Base-by-base conservation (phyloP, 768 basidiomycete species). In the Boletus tomentosulus region DNA sequence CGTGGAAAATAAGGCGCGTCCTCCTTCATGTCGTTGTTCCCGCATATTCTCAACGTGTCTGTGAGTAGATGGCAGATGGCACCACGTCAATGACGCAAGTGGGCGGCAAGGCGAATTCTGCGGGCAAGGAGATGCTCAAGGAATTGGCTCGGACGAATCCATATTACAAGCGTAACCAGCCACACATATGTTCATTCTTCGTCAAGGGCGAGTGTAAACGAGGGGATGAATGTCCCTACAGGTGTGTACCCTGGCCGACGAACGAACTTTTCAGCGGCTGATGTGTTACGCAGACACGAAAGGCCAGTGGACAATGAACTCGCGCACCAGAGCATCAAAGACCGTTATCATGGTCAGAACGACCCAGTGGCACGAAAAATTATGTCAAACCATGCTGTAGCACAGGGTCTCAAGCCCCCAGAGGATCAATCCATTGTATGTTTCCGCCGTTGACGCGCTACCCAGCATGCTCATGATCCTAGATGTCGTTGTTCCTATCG, bases 111-210 rank as follows among this genome's bases (percentile, higher is more conserved):
- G 79, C 90, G 8, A 80, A 79, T 25, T 83, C 87, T 22, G 91
- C 90, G 4, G 94, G 92, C 25, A 93, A 95, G 70, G 97, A 99
- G 64, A 95, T 98, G 91, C 74, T 99, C 51, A 98, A 98, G 73
- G 84, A 89, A 58, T 74, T 99, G 11, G 97, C 97, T 24, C 82
- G 96, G 60, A 91, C 90, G 30, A 96, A 98, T 63, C 97, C 97
- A 0, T 93, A 93, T 69, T 98, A 98, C 76, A 97, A 98, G 72
- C 86, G 96, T 53, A 99, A 98, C 72, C 76, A 89, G 51, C 92
- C 97, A 44, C 89, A 98, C 59, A 66, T 97, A 13, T 99, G 97
- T 70, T 92, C 90, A 2, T 98, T 98, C 80, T 98, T 86, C 66
- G 86, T 80, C 47, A 99, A 98, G 73, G 97, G 97, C 0, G 89